Percentiles rank a stretch among this genome's conserved stretches.
Conservation (phyloP, 192 early-diverging fungal species). For the Coemansia sp. region DNA sequence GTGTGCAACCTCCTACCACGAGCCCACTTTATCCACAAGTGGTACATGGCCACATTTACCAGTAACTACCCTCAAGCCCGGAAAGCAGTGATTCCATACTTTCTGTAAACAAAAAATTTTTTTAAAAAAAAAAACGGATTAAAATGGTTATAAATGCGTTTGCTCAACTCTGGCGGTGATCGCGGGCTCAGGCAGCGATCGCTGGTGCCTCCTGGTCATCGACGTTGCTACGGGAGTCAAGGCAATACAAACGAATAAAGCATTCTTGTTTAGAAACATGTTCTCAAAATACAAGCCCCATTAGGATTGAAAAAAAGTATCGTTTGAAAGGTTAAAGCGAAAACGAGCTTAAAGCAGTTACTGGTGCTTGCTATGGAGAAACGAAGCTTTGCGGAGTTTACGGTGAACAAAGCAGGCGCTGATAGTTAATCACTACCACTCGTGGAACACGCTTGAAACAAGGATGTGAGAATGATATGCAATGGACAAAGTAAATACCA, state of each 20-base stretch:
- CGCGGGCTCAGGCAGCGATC: background rate
- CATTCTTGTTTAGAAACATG: background rate
- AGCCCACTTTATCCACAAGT: conserved; percentile 39
- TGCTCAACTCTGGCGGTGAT: background rate
- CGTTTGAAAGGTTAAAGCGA: no score
- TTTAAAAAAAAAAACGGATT: background rate
- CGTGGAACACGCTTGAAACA: background rate
- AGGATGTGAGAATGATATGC: no score
- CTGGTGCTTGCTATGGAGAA: no score
- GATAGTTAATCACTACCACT: background rate
- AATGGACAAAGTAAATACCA: background rate
- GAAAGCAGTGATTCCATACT: conserved; percentile 45
- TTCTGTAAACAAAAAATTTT: conserved; percentile 14
- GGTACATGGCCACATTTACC: conserved; percentile 40
- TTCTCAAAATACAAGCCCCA: background rate
- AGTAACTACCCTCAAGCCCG: conserved; percentile 32
- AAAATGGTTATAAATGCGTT: background rate
- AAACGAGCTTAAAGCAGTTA: no score
- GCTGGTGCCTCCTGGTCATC: background rate
- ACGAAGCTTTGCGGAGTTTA: no score
- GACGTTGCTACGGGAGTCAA: background rate
- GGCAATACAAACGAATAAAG: background rate
- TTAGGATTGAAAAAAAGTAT: no score
- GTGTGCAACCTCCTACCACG: conserved; percentile 43
- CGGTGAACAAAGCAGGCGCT: background rate